phyloP scores from a whole-genome alignment of 2,329 filamentous ascomycete genomes.

The Cercospora berteroae region DNA sequence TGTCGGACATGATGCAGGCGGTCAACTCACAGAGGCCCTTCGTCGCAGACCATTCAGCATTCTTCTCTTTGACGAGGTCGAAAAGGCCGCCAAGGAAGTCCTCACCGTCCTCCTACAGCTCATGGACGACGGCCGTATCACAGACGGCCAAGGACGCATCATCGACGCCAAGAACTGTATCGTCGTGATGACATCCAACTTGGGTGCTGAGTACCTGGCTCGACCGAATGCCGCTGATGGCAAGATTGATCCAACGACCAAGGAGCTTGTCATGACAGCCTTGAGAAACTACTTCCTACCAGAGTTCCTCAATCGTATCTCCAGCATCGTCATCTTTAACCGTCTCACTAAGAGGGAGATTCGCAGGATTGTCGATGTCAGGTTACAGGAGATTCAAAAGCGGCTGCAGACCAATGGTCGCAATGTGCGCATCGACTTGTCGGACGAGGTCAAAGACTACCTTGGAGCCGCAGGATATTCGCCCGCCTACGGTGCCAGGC shows the following conservation, averaged over 20 bases:
- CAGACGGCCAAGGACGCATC: slow-evolving; percentile 91
- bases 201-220: slow-evolving; percentile 90
- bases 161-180: slow-evolving; percentile 98
- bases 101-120: slow-evolving; percentile 96
- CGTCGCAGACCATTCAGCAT: slow-evolving; percentile 97
- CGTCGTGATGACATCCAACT: slow-evolving; percentile 97
- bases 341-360: slow-evolving; percentile 87
- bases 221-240: slow-evolving; percentile 76
- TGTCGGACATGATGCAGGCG: slow-evolving; percentile 92
- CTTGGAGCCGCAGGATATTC: slow-evolving; percentile 89
- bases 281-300: slow-evolving; percentile 95
- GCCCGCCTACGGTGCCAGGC: slow-evolving; percentile 89
- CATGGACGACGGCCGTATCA: slow-evolving; percentile 98
- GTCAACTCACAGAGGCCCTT: slow-evolving; percentile 91
- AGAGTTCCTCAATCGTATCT: slow-evolving; percentile 98
- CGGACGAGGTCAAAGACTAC: slow-evolving; percentile 86
- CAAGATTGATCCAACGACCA: slow-evolving; percentile 78
- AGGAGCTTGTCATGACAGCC: slow-evolving; percentile 84
- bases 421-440: slow-evolving; percentile 80
- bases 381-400: slow-evolving; percentile 84
- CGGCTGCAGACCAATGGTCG: slow-evolving; percentile 81
- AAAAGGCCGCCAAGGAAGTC: slow-evolving; percentile 97
- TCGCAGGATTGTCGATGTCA: slow-evolving; percentile 89
- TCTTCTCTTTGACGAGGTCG: slow-evolving; percentile 93
- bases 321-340: slow-evolving; percentile 96